Evolutionary conservation across 139 green algal genomes (phyloP).

Genomic region (Chlamydomonas sp.): DNA sequence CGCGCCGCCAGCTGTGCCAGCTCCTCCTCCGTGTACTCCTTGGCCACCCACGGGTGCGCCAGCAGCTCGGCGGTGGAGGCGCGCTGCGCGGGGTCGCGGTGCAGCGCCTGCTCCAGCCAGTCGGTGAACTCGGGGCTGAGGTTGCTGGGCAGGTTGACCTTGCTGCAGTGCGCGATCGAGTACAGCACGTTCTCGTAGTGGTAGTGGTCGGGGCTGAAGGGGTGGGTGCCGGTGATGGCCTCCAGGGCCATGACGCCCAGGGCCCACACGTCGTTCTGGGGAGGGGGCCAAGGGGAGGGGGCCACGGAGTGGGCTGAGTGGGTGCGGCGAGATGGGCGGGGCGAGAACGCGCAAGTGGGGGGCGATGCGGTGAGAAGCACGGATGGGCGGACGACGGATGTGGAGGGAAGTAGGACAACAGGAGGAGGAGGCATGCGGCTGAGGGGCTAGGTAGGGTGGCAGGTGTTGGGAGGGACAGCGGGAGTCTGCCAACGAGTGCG

Average conservation of each 20-base stretch:
- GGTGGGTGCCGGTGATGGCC: slow-evolving; percentile 52
- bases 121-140: slow-evolving; percentile 31
- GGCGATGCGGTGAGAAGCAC: too few relatives aligned
- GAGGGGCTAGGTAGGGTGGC: too few relatives aligned
- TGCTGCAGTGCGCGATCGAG: slow-evolving; percentile 28
- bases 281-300: background rate
- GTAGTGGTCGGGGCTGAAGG: slow-evolving; percentile 51
- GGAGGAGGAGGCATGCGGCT: too few relatives aligned
- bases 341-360: too few relatives aligned
- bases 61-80: slow-evolving; percentile 44
- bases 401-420: too few relatives aligned
- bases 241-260: slow-evolving; percentile 63
- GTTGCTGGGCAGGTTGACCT: slow-evolving; percentile 33
- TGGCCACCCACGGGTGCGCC: slow-evolving; percentile 47
- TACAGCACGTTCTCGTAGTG: slow-evolving; percentile 39
- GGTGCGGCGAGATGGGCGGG: too few relatives aligned
- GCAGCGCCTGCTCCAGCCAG: slow-evolving; percentile 41
- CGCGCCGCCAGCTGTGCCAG: background rate
- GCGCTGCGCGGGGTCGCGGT: slow-evolving; percentile 43
- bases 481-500: too few relatives aligned
- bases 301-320: background rate
- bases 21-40: slow-evolving; percentile 18
- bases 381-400: too few relatives aligned
- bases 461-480: too few relatives aligned
- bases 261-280: slow-evolving; percentile 66